Conservation (phyloP, 306 rosid species). For the Cucurbita ficifolia region DNA sequence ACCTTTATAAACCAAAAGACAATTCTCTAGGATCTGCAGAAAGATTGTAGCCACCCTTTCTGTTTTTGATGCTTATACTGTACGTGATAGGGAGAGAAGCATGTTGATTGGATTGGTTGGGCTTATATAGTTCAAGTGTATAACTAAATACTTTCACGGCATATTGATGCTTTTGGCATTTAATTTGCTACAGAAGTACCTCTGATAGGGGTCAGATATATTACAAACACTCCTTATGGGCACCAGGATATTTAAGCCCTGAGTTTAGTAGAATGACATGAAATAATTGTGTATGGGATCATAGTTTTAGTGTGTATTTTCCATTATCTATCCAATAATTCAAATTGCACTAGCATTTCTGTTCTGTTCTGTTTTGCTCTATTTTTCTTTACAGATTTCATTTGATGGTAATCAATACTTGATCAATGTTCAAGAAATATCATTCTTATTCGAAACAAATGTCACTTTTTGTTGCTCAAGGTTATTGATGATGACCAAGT, state of each 20-base stretch:
- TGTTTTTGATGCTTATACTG: background rate
- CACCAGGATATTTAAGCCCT: background rate
- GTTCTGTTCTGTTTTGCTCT: background rate
- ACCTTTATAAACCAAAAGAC: background rate
- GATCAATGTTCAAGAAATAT: background rate
- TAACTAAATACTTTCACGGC: background rate
- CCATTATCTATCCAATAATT: background rate
- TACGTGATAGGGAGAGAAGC: background rate
- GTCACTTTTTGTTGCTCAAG: conserved; percentile 29
- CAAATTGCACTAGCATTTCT: background rate
- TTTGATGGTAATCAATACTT: background rate
- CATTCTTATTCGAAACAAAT: conserved; percentile 8
- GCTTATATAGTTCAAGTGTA: background rate
- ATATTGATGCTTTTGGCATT: background rate
- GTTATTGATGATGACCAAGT: conserved; percentile 42
- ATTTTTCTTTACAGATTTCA: background rate
- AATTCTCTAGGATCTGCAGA: background rate
- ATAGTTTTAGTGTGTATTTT: background rate
- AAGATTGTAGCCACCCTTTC: too few relatives aligned
- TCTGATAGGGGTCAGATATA: background rate
- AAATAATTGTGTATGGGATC: background rate
- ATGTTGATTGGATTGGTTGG: background rate
- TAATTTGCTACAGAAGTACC: background rate
- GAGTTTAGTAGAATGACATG: background rate
- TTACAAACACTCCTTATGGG: background rate